Base-by-base conservation (phyloP, 2,329 filamentous ascomycete species). In the Tolypocladium amazonense region DNA sequence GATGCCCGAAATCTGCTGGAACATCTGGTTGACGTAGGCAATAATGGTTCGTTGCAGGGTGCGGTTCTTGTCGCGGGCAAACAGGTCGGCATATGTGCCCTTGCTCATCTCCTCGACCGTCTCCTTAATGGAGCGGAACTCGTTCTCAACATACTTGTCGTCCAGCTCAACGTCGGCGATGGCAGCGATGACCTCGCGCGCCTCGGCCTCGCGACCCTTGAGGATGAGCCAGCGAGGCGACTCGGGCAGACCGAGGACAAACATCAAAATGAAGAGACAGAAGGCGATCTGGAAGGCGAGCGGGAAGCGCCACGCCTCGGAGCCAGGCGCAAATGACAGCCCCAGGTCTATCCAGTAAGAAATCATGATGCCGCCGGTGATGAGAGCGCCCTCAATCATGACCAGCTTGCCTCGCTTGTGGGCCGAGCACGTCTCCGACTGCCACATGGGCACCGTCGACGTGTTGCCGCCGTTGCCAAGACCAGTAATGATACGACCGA, bases 21-120 rank as follows among this genome's bases (percentile, higher is more conserved):
- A 86, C 62, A 85, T 79, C 68, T 89, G 85, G 45, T 87, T 80
- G 38, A 83, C 71, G 50, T 81, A 81, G 27, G 82, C 86, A 62
- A 87, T 81, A 63, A 86, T 70, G 57, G 88, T 79, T 20, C 86
- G 77, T 56, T 78, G 86, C 4, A 86, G 76, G 47, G 71, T 66
- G 35, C 86, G 79, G 78, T 84, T 86, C 59, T 80, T 71, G 33
- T 80, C 79, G 9, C 82, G 77, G 15, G 75, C 79, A 66, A 87
- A 86, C 71, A 87, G 79, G 58, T 85, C 77, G 2, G 67, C 68
- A 77, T 81, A 87, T 2, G 78, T 81, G 4, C 82, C 78, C 58
- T 88, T 86, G 37, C 84, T 86, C 58, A 79, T 76, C 68, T 92
- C 88, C n/a, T 84, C 73, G n/a, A 89, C 86, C 0, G 88, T 84